Conservation (phyloP, 371 early-diverging fungal species). For the Actinomucor elegans region DNA sequence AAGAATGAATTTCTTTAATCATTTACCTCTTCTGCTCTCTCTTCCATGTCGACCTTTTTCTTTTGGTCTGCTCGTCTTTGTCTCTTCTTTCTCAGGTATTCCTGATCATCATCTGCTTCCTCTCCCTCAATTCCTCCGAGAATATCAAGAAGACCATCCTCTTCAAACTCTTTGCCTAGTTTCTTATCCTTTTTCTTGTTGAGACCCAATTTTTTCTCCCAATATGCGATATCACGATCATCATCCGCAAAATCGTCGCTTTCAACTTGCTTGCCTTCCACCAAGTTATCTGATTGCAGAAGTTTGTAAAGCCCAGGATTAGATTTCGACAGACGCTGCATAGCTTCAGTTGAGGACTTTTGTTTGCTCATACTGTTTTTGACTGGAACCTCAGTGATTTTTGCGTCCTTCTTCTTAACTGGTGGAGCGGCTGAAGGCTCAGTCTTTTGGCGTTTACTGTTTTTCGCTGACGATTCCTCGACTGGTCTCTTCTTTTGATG, state of each 20-base stretch:
- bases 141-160: conserved; percentile 56
- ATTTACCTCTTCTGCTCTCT: conserved; percentile 44
- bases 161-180: conserved; percentile 55
- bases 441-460: conserved; percentile 32
- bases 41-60: conserved; percentile 38
- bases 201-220: conserved; percentile 77
- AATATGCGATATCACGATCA: conserved; percentile 73
- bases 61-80: conserved; percentile 35
- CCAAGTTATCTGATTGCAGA: conserved; percentile 62
- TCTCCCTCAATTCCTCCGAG: conserved; percentile 32
- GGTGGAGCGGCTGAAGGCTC: background rate
- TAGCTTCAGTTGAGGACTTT: conserved; percentile 39
- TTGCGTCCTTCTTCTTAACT: background rate
- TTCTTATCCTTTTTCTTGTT: conserved; percentile 57
- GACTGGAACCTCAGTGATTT: background rate
- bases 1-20: conserved; percentile 23
- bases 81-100: conserved; percentile 46
- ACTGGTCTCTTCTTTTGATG: conserved; percentile 23
- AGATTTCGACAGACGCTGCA: conserved; percentile 64
- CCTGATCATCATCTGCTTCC: conserved; percentile 42
- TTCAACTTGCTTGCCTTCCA: conserved; percentile 21
- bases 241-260: conserved; percentile 62
- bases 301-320: conserved; percentile 71
- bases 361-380: background rate
- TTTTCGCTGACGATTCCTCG: conserved; percentile 4